Percentiles rank a stretch among this genome's conserved stretches.
Conservation (phyloP, 2,329 filamentous ascomycete species). For the Botrytis medusae region DNA sequence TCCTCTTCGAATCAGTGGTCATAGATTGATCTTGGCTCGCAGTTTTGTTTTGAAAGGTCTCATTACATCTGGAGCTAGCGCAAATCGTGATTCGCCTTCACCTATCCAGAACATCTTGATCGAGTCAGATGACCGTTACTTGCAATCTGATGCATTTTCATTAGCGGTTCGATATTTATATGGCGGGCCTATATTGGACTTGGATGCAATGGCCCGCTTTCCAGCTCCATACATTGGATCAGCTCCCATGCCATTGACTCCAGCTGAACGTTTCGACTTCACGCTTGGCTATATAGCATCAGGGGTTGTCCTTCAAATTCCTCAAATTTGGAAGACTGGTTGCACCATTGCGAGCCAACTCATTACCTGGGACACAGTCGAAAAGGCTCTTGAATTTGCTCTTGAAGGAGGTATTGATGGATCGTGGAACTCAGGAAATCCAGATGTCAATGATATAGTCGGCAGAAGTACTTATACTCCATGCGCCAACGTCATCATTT, state of each 20-base stretch:
- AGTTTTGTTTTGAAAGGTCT: conserved; percentile 47
- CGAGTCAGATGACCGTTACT: conserved; percentile 52
- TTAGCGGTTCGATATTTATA: conserved; percentile 59
- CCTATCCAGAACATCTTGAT: conserved; percentile 46
- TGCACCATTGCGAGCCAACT: conserved; percentile 58
- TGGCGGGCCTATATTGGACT: conserved; percentile 50
- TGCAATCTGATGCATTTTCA: conserved; percentile 57
- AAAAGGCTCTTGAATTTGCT: conserved; percentile 59
- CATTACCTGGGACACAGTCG: conserved; percentile 62
- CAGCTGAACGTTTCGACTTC: conserved; percentile 50
- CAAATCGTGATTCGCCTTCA: conserved; percentile 36
- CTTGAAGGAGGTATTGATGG: conserved; percentile 48
- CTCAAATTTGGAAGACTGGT: conserved; percentile 55
- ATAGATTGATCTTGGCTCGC: conserved; percentile 56
- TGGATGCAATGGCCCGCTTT: conserved; percentile 27
- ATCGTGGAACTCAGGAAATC: conserved; percentile 40
- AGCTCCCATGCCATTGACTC: conserved; percentile 43
- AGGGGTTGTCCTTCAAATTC: conserved; percentile 57
- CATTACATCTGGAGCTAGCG: conserved; percentile 33
- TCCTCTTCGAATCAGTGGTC: conserved; percentile 51
- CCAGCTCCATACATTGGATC: conserved; percentile 27
- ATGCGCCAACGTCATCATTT: conserved; percentile 55
- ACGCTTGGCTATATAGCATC: conserved; percentile 65
- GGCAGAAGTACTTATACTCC: conserved; percentile 51
- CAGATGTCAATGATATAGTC: conserved; percentile 35